These are phyloP conservation scores for Fragilariopsis cylindrus DNA, from an alignment of 108 stramenopile species.

Conservation along the genomic window DNA sequence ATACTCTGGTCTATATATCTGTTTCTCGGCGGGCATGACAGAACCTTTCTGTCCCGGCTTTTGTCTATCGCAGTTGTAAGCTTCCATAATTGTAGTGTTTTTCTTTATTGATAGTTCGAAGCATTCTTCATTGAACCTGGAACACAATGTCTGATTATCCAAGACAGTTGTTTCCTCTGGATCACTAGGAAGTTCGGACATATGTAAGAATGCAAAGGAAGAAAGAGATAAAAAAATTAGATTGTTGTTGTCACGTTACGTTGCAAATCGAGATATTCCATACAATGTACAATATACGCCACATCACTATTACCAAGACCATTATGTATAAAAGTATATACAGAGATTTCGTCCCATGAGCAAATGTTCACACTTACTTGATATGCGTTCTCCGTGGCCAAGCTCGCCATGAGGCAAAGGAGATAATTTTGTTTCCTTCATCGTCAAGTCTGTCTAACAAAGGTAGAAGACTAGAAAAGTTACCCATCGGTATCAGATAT, in stretches of 20 bases:
- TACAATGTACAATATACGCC: not conserved
- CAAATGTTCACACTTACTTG: conserved; percentile 23
- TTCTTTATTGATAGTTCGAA: conserved; percentile 58
- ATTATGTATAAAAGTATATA: no score
- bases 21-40: conserved; percentile 65
- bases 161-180: conserved; percentile 17
- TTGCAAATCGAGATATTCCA: no score
- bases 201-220: not conserved
- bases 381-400: conserved; percentile 53
- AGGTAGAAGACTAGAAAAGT: conserved; percentile 30
- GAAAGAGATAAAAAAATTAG: not conserved
- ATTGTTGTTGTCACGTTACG: no score
- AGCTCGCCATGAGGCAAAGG: conserved; percentile 59
- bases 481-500: conserved; percentile 73
- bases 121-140: conserved; percentile 26
- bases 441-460: conserved; percentile 46
- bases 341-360: not conserved
- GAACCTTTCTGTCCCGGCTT: conserved; percentile 59
- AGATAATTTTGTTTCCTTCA: conserved; percentile 49
- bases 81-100: conserved; percentile 70
- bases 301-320: no score
- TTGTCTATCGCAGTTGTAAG: conserved; percentile 88
- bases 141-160: conserved; percentile 27
- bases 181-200: conserved; percentile 1
- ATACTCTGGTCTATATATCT: conserved; percentile 52